Conservation (phyloP, 2,329 filamentous ascomycete species). For the Microsporum ferrugineum region DNA sequence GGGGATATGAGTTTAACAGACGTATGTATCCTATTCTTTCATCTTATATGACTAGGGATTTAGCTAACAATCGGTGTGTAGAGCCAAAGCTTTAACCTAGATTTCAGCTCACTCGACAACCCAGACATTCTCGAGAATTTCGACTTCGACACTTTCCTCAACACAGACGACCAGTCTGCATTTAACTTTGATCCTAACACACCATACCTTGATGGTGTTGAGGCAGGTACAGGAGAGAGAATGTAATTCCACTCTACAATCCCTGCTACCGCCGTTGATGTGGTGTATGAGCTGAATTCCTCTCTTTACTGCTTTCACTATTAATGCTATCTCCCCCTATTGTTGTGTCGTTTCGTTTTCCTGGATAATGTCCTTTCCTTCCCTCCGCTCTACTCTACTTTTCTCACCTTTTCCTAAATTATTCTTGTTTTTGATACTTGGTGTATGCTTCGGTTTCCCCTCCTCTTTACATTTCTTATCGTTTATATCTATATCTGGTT, state of each 20-base stretch:
- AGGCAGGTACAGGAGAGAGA: conserved; percentile 31
- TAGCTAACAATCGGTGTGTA: conserved; percentile 11
- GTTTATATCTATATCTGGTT: not conserved
- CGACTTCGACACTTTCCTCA: conserved; percentile 57
- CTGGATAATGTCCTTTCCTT: conserved; percentile 5
- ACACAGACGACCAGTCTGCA: conserved; percentile 40
- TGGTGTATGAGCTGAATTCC: not conserved
- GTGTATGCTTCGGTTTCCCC: conserved; percentile 1
- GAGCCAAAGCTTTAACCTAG: conserved; percentile 29
- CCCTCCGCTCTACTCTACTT: conserved; percentile 11
- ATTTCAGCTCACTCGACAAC: conserved; percentile 37
- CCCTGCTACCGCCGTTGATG: not conserved
- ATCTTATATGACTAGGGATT: not conserved
- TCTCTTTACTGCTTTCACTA: conserved; percentile 2
- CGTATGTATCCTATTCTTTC: not conserved
- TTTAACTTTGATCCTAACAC: conserved; percentile 36
- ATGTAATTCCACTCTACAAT: conserved; percentile 20
- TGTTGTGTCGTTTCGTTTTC: conserved; percentile 11
- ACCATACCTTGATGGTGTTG: conserved; percentile 32
- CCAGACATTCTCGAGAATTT: conserved; percentile 43
- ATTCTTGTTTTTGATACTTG: conserved; percentile 5
- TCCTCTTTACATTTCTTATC: not conserved
- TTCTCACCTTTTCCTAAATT: conserved; percentile 5
- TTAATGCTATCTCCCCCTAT: conserved; percentile 7
- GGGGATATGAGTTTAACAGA: conserved; percentile 6